These are phyloP conservation scores for Podospora pseudoanserina DNA, from an alignment of 495 filamentous ascomycete genomes.

Conservation along the genomic window DNA sequence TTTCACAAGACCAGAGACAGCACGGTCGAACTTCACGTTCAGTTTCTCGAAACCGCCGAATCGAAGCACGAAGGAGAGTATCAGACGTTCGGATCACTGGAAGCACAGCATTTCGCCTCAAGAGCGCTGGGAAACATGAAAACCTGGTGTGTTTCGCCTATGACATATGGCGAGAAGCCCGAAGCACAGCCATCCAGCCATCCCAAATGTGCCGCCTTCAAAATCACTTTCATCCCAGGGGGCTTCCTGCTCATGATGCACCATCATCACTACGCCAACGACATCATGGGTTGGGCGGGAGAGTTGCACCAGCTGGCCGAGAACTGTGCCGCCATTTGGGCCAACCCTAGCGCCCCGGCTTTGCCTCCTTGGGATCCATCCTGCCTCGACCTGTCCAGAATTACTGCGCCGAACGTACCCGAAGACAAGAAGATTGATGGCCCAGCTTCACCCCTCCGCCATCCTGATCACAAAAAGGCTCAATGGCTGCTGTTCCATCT, in stretches of 20 bases:
- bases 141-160: slow-evolving; percentile 29
- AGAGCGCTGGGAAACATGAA: slow-evolving; percentile 31
- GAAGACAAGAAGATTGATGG: slow-evolving; percentile 32
- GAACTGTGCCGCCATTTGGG: slow-evolving; percentile 38
- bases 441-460: slow-evolving; percentile 24
- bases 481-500: slow-evolving; percentile 40
- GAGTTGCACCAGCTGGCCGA: slow-evolving; percentile 42
- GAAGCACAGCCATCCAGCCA: slow-evolving; percentile 34
- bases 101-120: slow-evolving; percentile 30
- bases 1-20: slow-evolving; percentile 43
- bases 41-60: slow-evolving; percentile 27
- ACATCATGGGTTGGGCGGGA: slow-evolving; percentile 42
- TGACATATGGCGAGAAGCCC: slow-evolving; percentile 42
- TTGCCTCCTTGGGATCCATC: slow-evolving; percentile 37
- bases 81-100: slow-evolving; percentile 33
- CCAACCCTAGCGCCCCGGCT: slow-evolving; percentile 18
- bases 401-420: slow-evolving; percentile 26
- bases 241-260: slow-evolving; percentile 44
- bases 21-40: slow-evolving; percentile 40
- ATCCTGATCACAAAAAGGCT: slow-evolving; percentile 30
- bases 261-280: slow-evolving; percentile 44
- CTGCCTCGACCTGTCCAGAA: slow-evolving; percentile 34
- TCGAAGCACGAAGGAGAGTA: slow-evolving; percentile 28
- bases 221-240: slow-evolving; percentile 43
- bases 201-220: slow-evolving; percentile 39